Base-by-base conservation (phyloP, 1,284 basidiomycete genomes). In the Sanghuangporus weigelae region DNA sequence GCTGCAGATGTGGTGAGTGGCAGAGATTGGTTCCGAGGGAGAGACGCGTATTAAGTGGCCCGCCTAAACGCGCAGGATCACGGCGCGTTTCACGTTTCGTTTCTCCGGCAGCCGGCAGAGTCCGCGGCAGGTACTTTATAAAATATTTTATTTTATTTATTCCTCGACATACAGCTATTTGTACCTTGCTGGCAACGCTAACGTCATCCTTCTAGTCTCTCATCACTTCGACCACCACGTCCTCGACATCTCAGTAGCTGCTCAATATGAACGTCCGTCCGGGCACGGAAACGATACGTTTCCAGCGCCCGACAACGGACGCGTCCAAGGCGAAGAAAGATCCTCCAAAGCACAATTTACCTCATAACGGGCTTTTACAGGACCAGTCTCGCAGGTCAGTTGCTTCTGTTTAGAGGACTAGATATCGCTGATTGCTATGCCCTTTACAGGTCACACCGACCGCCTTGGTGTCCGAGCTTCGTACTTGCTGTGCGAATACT, bases 381-480 rank as follows among this genome's bases (percentile, higher is more conserved):
- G 90, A 92, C 69, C 86, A 89, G 70, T 78, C 90, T 65, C 82
- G 89, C 67, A 84, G 87, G 89, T 86, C 59, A 63, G 73, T 65
- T 10, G 39, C 8, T 31, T 7, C 11, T 57, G 14, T 50, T 58
- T 67, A 55, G 65, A 68, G 63, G 61, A 54, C 54, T 65, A 42
- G 31, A n/a, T 51, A 21, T 23, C 14, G 23, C 50, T 51, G 19
- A 46, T n/a, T n/a, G 44, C 44, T 19, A 14, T 57, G 58, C 21
- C 54, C 54, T 35, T 26, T 55, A 36, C 49, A 90, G 89, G 71
- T 74, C 87, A 40, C 83, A 87, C 67, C 84, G 84, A 53, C 83
- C 82, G 62, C 92, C 93, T 79, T 95, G 93, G 87, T 83, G 84
- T 61, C 95, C 95, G 40, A 84, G 85, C 64, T 89, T 95, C 69